Conservation (phyloP, 2,329 filamentous ascomycete genomes). For the Byssoonygena ceratinophila region DNA sequence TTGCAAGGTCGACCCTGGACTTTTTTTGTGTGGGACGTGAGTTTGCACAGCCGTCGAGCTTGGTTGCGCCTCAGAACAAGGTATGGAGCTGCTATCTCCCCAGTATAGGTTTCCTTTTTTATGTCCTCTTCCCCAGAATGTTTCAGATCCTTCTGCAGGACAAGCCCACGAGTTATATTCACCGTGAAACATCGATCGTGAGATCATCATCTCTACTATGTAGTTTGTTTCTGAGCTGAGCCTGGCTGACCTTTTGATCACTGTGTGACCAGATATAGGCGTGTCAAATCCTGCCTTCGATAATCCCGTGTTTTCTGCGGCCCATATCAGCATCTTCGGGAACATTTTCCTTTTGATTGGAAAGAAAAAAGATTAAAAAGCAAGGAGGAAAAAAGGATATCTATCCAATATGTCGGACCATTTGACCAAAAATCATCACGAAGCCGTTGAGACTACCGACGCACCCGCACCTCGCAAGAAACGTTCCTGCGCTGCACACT, state of each 20-base stretch:
- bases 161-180: too few species aligned
- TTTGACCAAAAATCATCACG: conserved; percentile 7
- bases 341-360: neutral
- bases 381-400: neutral
- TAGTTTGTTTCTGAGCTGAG: neutral
- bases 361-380: neutral
- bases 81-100: neutral
- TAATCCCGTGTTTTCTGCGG: too few species aligned
- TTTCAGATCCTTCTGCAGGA: neutral
- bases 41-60: neutral
- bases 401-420: conserved; percentile 12
- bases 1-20: neutral
- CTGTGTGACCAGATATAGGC: neutral
- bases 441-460: conserved; percentile 6
- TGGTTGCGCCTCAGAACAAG: neutral
- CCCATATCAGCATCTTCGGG: too few species aligned
- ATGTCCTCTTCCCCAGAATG: neutral
- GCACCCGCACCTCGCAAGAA: neutral
- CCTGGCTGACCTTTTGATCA: neutral
- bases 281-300: too few species aligned
- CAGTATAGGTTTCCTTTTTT: neutral
- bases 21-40: neutral
- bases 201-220: too few species aligned
- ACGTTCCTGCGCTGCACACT: conserved; percentile 22
- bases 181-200: neutral